Conservation (phyloP, 352 stramenopile genomes). For the Blastocystis sp. region DNA sequence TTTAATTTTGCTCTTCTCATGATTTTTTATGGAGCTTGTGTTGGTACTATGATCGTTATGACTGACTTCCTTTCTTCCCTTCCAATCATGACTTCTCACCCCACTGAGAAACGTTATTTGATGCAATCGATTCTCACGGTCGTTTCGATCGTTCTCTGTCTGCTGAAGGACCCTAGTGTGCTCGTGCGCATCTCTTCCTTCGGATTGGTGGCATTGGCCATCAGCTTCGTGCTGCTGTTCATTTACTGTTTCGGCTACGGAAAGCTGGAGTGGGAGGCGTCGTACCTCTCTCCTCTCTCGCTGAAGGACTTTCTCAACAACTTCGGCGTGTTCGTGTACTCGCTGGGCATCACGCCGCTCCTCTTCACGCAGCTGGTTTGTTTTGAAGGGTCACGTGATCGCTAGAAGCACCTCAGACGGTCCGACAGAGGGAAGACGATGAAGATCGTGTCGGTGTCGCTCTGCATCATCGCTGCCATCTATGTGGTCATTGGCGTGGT, state of each 20-base stretch:
- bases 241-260: slow-evolving; percentile 7
- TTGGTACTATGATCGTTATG: slow-evolving; percentile 58
- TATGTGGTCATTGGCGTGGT: background rate
- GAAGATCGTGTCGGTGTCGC: background rate
- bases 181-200: slow-evolving; percentile 43
- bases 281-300: background rate
- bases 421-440: background rate
- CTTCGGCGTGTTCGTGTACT: slow-evolving; percentile 40
- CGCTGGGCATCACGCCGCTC: slow-evolving; percentile 17
- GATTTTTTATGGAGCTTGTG: background rate
- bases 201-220: background rate
- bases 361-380: slow-evolving; percentile 27
- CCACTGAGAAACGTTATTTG: background rate
- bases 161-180: slow-evolving; percentile 25
- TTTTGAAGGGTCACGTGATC: background rate
- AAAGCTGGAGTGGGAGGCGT: background rate
- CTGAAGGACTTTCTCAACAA: slow-evolving; percentile 13
- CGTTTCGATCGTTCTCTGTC: background rate
- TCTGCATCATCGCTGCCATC: background rate
- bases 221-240: slow-evolving; percentile 51
- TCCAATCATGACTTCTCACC: background rate
- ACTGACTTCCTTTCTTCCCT: slow-evolving; percentile 9
- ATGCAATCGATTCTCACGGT: background rate
- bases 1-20: slow-evolving; percentile 40
- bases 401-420: slow-evolving; percentile 11